phyloP scores from a whole-genome alignment of 139 green algal genomes.

The Chlorella sp. region DNA sequence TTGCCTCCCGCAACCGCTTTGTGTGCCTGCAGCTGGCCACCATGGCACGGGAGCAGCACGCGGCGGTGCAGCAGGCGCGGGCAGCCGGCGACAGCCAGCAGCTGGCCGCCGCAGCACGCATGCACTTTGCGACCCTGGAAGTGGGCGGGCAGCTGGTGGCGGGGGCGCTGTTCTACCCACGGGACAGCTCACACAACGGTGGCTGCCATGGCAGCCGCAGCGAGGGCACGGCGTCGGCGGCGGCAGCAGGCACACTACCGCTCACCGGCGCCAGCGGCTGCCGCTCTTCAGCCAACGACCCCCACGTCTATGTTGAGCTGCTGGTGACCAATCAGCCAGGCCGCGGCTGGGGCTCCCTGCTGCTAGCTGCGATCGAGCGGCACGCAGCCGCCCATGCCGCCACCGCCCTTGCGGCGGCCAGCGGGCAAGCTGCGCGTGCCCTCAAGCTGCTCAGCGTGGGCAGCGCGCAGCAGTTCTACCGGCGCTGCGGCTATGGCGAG shows the following conservation, averaged over 20 bases:
- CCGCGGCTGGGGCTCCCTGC: slow-evolving; percentile 27
- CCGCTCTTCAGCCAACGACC: background rate
- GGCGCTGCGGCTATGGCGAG: slow-evolving; percentile 10
- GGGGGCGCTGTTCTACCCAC: slow-evolving; percentile 34
- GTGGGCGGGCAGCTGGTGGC: slow-evolving; percentile 6
- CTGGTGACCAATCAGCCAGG: slow-evolving; percentile 26
- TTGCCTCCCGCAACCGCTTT: slow-evolving; percentile 28
- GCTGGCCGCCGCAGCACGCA: slow-evolving; percentile 7
- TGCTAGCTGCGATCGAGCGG: slow-evolving; percentile 39
- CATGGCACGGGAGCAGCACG: slow-evolving; percentile 40
- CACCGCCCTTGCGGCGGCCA: background rate
- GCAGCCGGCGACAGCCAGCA: background rate
- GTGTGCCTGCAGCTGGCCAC: slow-evolving; percentile 47
- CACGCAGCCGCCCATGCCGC: background rate
- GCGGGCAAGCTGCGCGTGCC: background rate
- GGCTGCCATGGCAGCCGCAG: background rate
- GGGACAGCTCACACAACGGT: background rate
- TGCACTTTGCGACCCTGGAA: background rate
- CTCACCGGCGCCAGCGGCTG: background rate
- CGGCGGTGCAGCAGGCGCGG: slow-evolving; percentile 3
- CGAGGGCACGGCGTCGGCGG: background rate
- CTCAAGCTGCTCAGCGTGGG: slow-evolving; percentile 46
- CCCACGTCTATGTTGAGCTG: slow-evolving; percentile 39
- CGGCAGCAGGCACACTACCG: background rate
- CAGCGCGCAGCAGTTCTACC: slow-evolving; percentile 31